Base-by-base conservation (phyloP, 345 rosid genomes). In the Viola odorata region DNA sequence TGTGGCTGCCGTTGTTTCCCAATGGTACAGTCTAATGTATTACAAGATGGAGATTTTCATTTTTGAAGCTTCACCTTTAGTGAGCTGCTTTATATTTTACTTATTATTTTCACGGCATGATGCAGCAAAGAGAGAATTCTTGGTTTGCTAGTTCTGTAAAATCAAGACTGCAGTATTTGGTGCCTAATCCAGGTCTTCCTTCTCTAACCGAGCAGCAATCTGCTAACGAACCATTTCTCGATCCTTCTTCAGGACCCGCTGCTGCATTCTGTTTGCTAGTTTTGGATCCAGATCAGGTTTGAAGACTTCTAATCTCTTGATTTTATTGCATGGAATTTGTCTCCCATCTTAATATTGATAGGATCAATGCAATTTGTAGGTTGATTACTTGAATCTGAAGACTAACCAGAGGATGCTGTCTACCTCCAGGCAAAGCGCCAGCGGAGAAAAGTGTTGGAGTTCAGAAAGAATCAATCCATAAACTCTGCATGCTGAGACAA, bases 311-410 rank as follows among this genome's bases (percentile, higher is more conserved):
- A 16, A 14, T 37, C 12, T 44, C 60, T 61, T 59, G 32, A 36
- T 3, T 45, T 68, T 36, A 2, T 15, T 23, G 40, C 14, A 23
- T 51, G 39, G 2, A 10, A 16, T 15, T 48, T 23, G 3, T 9
- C n/a, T 39, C 17, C 17, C 44, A 11, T 37, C 5, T 16, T 4
- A 58, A 5, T 55, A 57, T n/a, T 57, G 3, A 60, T 55, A 32
- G n/a, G 38, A 49, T 51, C 10, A 9, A n/a, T 69, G 50, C 66
- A 50, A 37, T 61, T 70, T 63, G 50, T 81, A 89, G 96, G 94
- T 87, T 75, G 96, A 89, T 77, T 92, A 87, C 77, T 70, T 85
- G 83, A 87, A 89, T 74, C 78, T 92, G 80, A 92, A 83, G 89
- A 92, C 74, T 45, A 82, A 81, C 56, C 79, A 81, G 75, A 85